Evolutionary conservation across 2,329 filamentous ascomycete genomes (phyloP).

Genomic region (Penicillium sp.): DNA sequence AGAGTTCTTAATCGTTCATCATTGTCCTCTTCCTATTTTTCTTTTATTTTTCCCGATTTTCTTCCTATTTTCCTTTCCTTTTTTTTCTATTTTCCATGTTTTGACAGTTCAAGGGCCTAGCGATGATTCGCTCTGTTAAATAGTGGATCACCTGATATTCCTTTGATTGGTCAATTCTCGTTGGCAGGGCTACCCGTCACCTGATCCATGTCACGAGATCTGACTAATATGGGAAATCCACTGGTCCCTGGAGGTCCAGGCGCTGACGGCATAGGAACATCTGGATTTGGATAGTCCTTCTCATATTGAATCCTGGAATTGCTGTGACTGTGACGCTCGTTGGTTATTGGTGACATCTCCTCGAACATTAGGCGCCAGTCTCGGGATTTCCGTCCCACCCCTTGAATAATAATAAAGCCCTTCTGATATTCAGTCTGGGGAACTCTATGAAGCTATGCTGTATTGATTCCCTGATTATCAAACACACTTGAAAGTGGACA

Average conservation of each 20-base stretch:
- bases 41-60: background rate
- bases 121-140: slow-evolving; percentile 15
- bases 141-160: background rate
- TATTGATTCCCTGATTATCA: slow-evolving; percentile 3
- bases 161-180: slow-evolving; percentile 13
- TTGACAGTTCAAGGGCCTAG: background rate
- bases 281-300: background rate
- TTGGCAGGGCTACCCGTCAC: slow-evolving; percentile 26
- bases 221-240: slow-evolving; percentile 18
- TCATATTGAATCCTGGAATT: background rate
- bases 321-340: background rate
- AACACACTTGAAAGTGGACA: background rate
- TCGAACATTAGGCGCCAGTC: background rate
- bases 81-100: slow-evolving; percentile 5
- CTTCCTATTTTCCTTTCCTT: background rate
- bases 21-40: background rate
- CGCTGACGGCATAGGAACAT: slow-evolving; percentile 5
- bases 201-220: slow-evolving; percentile 4
- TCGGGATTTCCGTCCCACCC: background rate
- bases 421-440: background rate
- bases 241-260: slow-evolving; percentile 7
- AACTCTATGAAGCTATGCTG: slow-evolving; percentile 15
- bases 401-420: slow-evolving; percentile 6
- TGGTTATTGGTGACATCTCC: background rate
- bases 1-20: background rate